Conservation (phyloP, 2,329 filamentous ascomycete species). For the Colletotrichum sp. region DNA sequence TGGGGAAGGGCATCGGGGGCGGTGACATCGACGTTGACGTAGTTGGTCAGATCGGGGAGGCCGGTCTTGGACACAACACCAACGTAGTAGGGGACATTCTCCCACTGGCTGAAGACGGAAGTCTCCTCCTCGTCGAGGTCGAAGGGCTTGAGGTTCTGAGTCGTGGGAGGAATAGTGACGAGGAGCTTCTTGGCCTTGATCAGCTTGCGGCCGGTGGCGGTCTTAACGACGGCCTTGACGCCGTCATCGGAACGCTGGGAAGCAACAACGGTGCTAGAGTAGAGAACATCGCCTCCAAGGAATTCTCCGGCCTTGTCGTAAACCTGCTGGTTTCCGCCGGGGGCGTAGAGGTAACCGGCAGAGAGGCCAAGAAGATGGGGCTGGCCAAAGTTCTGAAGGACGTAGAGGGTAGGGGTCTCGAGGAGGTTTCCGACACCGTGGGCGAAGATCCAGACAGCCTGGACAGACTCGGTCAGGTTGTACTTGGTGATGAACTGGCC, state of each 20-base stretch:
- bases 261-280: constrained; percentile 26
- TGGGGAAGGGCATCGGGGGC: constrained; percentile 6
- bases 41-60: constrained; percentile 14
- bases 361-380: constrained; percentile 25
- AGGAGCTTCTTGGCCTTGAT: constrained; percentile 37
- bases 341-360: constrained; percentile 38
- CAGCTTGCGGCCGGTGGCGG: constrained; percentile 25
- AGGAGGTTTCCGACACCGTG: constrained; percentile 45
- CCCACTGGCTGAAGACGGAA: constrained; percentile 24
- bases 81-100: constrained; percentile 12
- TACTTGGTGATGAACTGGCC: constrained; percentile 17
- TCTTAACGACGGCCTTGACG: constrained; percentile 28
- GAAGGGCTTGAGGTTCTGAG: constrained; percentile 26
- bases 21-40: constrained; percentile 21
- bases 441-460: constrained; percentile 35
- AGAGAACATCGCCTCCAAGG: constrained; percentile 32
- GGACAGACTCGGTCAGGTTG: constrained; percentile 6
- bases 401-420: constrained; percentile 41
- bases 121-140: constrained; percentile 28
- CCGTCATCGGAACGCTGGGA: constrained; percentile 23
- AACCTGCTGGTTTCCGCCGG: constrained; percentile 27
- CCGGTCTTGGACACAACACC: constrained; percentile 9
- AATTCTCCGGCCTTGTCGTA: constrained; percentile 29
- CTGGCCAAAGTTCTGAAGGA: constrained; percentile 38
- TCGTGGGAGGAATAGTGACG: constrained; percentile 29